Conservation (phyloP, 208 protist genomes). For the Entamoeba histolytica region DNA sequence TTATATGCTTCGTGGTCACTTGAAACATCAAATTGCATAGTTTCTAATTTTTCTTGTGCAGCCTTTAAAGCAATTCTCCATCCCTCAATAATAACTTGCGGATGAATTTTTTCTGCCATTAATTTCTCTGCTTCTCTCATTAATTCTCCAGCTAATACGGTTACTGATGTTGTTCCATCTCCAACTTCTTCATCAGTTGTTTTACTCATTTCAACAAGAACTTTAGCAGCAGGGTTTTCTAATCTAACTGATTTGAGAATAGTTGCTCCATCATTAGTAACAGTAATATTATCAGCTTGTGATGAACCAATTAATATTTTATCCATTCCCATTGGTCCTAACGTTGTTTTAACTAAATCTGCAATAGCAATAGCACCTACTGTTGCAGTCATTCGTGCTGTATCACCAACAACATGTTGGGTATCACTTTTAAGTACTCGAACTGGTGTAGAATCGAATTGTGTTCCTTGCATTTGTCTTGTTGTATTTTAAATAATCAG, state of each 20-base stretch:
- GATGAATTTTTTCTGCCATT: constrained; percentile 94
- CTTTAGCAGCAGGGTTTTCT: constrained; percentile 91
- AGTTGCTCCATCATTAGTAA: constrained; percentile 99
- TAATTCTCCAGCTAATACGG: constrained; percentile 88
- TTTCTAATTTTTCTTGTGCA: constrained; percentile 47
- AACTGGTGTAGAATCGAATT: not conserved
- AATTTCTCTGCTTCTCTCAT: constrained; percentile 84
- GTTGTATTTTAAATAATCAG: too few species aligned
- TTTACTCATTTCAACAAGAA: constrained; percentile 94
- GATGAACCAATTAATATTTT: constrained; percentile 95
- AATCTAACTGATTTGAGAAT: constrained; percentile 98
- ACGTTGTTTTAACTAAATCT: constrained; percentile 63
- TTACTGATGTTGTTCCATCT: constrained; percentile 98
- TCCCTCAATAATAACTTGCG: constrained; percentile 83
- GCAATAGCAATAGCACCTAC: constrained; percentile 64
- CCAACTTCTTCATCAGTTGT: constrained; percentile 72
- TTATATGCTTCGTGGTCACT: constrained; percentile 67
- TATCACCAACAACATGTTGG: not conserved
- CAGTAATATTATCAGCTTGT: constrained; percentile 45
- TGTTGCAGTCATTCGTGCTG: not conserved
- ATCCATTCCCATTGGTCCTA: constrained; percentile 97
- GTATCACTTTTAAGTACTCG: not conserved
- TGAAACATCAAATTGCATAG: constrained; percentile 72
- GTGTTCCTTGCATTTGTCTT: not conserved
- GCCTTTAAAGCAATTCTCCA: constrained; percentile 57